These are phyloP conservation scores for Leishmania major DNA, from an alignment of 208 protist species.

Conservation along the genomic window DNA sequence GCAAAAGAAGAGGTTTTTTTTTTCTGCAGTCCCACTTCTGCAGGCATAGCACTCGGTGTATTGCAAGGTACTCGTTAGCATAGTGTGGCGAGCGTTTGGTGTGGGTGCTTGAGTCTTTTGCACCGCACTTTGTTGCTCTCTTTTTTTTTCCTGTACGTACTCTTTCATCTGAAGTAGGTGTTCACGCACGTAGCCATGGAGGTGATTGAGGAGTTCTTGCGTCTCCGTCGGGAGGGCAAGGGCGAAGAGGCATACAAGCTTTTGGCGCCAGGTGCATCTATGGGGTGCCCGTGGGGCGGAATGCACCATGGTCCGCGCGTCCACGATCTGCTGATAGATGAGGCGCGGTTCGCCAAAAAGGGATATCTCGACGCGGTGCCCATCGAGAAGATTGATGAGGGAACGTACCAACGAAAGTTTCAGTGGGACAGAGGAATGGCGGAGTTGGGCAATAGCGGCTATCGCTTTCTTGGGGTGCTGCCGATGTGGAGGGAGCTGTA, in stretches of 20 bases:
- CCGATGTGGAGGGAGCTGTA: slow-evolving; percentile 86
- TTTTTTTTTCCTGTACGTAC: background rate
- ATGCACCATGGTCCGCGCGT: slow-evolving; percentile 82
- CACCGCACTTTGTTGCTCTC: background rate
- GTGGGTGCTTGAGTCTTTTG: background rate
- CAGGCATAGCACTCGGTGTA: no score
- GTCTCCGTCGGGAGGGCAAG: slow-evolving; percentile 64
- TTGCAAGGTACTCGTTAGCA: no score
- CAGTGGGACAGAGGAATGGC: slow-evolving; percentile 85
- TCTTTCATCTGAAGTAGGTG: background rate
- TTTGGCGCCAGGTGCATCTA: slow-evolving; percentile 77
- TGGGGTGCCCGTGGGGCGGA: slow-evolving; percentile 88
- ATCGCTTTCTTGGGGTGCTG: slow-evolving; percentile 45
- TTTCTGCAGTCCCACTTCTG: background rate
- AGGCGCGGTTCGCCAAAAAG: slow-evolving; percentile 75
- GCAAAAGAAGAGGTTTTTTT: background rate
- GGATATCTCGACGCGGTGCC: slow-evolving; percentile 78
- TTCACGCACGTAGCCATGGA: slow-evolving; percentile 42
- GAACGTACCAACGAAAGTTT: slow-evolving; percentile 88
- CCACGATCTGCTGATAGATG: slow-evolving; percentile 64
- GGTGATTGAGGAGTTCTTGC: slow-evolving; percentile 82
- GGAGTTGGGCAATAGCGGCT: slow-evolving; percentile 76
- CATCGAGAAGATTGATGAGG: slow-evolving; percentile 85
- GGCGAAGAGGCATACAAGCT: slow-evolving; percentile 80
- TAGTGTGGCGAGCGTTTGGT: no score